A percentile compares a stretch with the other conserved stretches of the same genome.
Conservation (phyloP, 331 rosid species). For the Telfairia occidentalis region DNA sequence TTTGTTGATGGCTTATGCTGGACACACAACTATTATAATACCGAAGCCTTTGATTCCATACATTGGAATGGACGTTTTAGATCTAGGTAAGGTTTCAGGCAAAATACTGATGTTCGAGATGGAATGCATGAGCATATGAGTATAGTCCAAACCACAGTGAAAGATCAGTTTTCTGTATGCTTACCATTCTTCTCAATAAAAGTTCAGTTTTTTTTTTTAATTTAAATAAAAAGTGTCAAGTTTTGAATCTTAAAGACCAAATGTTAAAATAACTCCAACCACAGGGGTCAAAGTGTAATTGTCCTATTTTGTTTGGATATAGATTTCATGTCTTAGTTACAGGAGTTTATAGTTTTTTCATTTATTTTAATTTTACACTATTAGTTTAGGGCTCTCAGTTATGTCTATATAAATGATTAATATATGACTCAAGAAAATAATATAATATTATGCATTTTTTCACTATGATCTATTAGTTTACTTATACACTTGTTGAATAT, state of each 20-base stretch:
- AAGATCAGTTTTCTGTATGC: too few relatives aligned
- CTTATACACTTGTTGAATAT: too few relatives aligned
- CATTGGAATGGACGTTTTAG: slow-evolving; percentile 54
- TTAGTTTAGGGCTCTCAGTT: not conserved
- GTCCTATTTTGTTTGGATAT: not conserved
- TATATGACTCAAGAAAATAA: not conserved
- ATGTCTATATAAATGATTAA: not conserved
- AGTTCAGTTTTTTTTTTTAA: not conserved
- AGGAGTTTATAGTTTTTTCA: not conserved
- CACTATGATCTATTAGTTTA: not conserved
- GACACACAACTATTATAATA: slow-evolving; percentile 85
- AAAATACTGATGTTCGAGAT: not conserved
- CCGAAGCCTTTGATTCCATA: slow-evolving; percentile 85
- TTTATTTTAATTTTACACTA: not conserved
- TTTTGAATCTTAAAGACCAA: not conserved
- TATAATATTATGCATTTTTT: not conserved
- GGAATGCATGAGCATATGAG: not conserved
- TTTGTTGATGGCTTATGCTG: slow-evolving; percentile 97
- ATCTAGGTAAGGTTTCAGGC: slow-evolving; percentile 46
- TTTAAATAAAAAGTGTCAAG: not conserved
- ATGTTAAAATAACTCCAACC: not conserved
- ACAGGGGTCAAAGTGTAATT: not conserved
- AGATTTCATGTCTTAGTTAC: not conserved
- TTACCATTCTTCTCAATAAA: not conserved
- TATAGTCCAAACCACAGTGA: too few relatives aligned